These are phyloP conservation scores for Pyrenochaeta sp. DNA, from an alignment of 2,329 filamentous ascomycete genomes.

Conservation along the genomic window DNA sequence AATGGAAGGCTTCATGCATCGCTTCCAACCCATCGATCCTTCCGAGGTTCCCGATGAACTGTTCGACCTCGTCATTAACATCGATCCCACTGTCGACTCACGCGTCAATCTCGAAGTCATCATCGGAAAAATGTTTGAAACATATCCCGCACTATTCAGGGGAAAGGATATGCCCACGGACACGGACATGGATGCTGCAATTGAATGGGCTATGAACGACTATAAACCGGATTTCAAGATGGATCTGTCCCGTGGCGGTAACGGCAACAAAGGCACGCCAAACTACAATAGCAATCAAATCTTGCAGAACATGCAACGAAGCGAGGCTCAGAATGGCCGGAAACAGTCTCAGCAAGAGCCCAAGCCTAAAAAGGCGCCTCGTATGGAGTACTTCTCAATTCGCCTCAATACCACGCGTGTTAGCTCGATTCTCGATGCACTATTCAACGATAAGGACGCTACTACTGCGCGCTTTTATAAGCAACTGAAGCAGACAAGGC, in stretches of 20 bases:
- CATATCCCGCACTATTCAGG: constrained; percentile 79
- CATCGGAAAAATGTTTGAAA: constrained; percentile 73
- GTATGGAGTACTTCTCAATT: constrained; percentile 72
- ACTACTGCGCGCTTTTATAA: constrained; percentile 74
- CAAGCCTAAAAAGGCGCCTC: constrained; percentile 59
- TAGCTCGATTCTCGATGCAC: constrained; percentile 68
- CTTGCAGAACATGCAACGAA: constrained; percentile 38
- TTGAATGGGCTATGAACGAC: constrained; percentile 75
- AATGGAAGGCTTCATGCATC: constrained; percentile 91
- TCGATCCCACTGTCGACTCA: constrained; percentile 80
- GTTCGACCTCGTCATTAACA: constrained; percentile 85
- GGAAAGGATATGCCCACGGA: constrained; percentile 69
- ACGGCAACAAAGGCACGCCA: constrained; percentile 19
- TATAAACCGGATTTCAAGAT: constrained; percentile 82
- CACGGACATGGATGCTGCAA: constrained; percentile 80
- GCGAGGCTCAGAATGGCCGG: constrained; percentile 20
- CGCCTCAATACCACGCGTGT: constrained; percentile 63
- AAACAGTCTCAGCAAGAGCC: constrained; percentile 40
- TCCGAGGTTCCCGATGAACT: constrained; percentile 75
- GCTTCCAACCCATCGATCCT: constrained; percentile 81
- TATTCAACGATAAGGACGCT: constrained; percentile 69
- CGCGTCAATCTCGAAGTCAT: constrained; percentile 85
- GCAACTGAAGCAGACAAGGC: constrained; percentile 74
- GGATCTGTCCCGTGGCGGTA: constrained; percentile 67
- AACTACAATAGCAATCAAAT: constrained; percentile 51